These are phyloP conservation scores for Scytalidium sp. DNA, from an alignment of 2,329 filamentous ascomycete species.

Conservation along the genomic window DNA sequence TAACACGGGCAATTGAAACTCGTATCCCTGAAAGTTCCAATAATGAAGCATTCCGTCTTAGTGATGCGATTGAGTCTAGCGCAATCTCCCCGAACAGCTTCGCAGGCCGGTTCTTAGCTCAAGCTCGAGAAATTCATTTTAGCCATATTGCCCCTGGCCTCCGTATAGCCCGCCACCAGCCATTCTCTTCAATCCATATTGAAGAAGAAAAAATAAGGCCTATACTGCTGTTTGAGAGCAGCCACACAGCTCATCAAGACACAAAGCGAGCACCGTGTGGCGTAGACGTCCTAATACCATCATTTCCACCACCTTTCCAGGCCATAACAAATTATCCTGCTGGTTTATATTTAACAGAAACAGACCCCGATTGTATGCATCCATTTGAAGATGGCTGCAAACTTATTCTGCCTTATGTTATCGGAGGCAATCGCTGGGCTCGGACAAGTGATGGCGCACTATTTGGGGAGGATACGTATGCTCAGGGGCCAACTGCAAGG, in stretches of 20 bases:
- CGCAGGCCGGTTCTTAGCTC: not conserved
- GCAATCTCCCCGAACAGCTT: not conserved
- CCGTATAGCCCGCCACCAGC: not conserved
- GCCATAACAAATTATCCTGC: slow-evolving; percentile 2
- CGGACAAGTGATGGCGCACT: slow-evolving; percentile 4
- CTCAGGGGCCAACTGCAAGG: not conserved
- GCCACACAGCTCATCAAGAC: too few relatives aligned
- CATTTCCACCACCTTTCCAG: too few relatives aligned
- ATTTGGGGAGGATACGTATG: slow-evolving; percentile 6
- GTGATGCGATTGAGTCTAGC: too few relatives aligned
- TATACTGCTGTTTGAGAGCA: too few relatives aligned
- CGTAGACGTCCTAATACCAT: too few relatives aligned
- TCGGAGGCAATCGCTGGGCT: slow-evolving; percentile 3
- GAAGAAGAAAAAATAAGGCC: too few relatives aligned
- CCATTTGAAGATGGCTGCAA: slow-evolving; percentile 8
- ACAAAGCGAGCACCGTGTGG: too few relatives aligned
- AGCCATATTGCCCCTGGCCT: not conserved
- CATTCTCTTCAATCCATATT: too few relatives aligned
- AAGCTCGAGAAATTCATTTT: not conserved
- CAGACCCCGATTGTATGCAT: not conserved
- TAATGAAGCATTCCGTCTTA: too few relatives aligned
- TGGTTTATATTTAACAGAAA: slow-evolving; percentile 6
- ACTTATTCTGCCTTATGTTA: slow-evolving; percentile 6
- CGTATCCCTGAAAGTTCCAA: not conserved
- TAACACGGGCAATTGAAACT: not conserved